Percentiles rank a stretch among this genome's conserved stretches.
These are phyloP conservation scores for Penicillium sp. DNA, from an alignment of 2,329 filamentous ascomycete species.

Conservation along the genomic window DNA sequence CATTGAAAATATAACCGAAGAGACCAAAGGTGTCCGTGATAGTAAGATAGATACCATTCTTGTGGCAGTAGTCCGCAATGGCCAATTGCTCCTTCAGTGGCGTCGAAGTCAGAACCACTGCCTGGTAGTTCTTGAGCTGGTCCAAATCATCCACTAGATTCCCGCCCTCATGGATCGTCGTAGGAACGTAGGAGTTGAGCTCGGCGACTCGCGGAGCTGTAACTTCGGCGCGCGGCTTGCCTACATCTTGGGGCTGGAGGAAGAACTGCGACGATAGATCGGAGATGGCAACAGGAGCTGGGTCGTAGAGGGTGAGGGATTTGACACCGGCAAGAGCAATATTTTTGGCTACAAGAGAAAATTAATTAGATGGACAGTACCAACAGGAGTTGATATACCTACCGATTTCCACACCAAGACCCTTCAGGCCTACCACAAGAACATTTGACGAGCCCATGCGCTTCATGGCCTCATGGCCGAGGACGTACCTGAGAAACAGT, in stretches of 20 bases:
- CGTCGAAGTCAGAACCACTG: constrained; percentile 84
- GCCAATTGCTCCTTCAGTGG: constrained; percentile 74
- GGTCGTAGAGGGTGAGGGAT: constrained; percentile 90
- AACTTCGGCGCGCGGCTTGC: constrained; percentile 82
- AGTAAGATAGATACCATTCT: constrained; percentile 87
- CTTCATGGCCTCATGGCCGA: constrained; percentile 88
- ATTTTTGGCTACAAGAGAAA: constrained; percentile 71
- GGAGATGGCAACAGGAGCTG: constrained; percentile 74
- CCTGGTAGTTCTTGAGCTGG: constrained; percentile 86
- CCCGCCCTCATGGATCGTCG: constrained; percentile 64
- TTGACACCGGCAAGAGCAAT: constrained; percentile 97
- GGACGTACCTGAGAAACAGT: constrained; percentile 54
- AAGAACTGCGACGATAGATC: constrained; percentile 98
- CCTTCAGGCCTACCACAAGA: constrained; percentile 85
- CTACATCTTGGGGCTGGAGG: constrained; percentile 80
- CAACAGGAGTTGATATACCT: constrained; percentile 18
- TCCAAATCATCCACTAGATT: constrained; percentile 73
- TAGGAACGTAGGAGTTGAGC: constrained; percentile 93
- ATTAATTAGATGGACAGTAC: constrained; percentile 6
- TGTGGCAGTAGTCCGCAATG: constrained; percentile 90
- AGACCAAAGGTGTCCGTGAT: constrained; percentile 87
- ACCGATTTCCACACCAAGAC: constrained; percentile 88
- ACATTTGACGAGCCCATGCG: constrained; percentile 97
- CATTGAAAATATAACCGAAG: constrained; percentile 94
- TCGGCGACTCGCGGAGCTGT: constrained; percentile 89